Percentiles rank a stretch among this genome's conserved stretches.
Conservation (phyloP, 345 rosid species). For the Erucastrum elatum region DNA sequence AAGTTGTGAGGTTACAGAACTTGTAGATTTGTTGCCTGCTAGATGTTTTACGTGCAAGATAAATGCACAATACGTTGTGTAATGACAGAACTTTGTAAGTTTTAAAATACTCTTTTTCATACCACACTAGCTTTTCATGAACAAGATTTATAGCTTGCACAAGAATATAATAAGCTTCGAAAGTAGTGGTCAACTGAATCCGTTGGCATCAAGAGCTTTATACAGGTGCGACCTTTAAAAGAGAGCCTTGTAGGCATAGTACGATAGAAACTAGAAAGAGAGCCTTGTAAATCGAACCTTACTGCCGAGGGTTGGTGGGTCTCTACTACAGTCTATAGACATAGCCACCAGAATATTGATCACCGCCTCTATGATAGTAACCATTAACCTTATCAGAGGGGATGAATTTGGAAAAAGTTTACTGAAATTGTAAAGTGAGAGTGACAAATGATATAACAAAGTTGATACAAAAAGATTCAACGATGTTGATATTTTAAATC, state of each 20-base stretch:
- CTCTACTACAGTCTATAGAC: not conserved
- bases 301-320: not conserved
- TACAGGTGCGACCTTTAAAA: not conserved
- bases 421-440: not conserved
- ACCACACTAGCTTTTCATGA: not conserved
- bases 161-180: not conserved
- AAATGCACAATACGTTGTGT: constrained; percentile 1
- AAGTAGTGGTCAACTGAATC: not conserved
- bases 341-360: not conserved
- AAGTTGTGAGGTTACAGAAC: not conserved
- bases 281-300: too few relatives aligned
- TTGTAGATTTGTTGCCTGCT: constrained; percentile 8
- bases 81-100: not conserved
- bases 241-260: too few relatives aligned
- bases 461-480: not conserved
- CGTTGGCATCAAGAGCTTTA: not conserved
- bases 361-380: not conserved
- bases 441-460: not conserved
- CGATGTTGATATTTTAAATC: not conserved
- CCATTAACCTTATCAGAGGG: not conserved
- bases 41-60: constrained; percentile 1
- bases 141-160: constrained; percentile 3
- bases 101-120: not conserved
- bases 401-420: not conserved
- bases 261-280: too few relatives aligned